Evolutionary conservation across 768 basidiomycete species (phyloP).

Genomic region (Lentinula detonsa): DNA sequence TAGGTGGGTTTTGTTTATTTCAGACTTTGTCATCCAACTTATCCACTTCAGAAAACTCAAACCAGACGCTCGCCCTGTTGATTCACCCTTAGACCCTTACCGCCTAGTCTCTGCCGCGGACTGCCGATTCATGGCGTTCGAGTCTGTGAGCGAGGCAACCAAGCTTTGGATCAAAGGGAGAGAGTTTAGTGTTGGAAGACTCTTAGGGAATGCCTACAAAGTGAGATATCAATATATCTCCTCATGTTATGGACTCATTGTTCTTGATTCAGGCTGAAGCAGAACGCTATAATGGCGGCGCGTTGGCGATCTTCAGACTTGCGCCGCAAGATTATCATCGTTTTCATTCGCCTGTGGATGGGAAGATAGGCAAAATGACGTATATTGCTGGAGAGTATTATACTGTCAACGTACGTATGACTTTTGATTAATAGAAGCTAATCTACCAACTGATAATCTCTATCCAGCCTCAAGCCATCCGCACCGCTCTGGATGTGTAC

Average conservation of each 20-base stretch:
- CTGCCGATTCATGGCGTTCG: conserved; percentile 94
- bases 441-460: neutral
- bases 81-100: conserved; percentile 64
- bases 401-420: conserved; percentile 77
- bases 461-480: conserved; percentile 84
- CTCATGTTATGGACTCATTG: neutral
- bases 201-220: conserved; percentile 73
- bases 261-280: conserved; percentile 42
- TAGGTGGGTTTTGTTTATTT: conserved; percentile 28
- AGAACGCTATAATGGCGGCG: conserved; percentile 72
- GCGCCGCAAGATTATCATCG: conserved; percentile 97
- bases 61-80: conserved; percentile 69
- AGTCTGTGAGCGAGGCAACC: conserved; percentile 80
- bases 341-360: conserved; percentile 86
- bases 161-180: conserved; percentile 95
- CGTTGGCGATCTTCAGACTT: conserved; percentile 83
- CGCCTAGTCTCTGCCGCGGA: conserved; percentile 89
- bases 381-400: conserved; percentile 91
- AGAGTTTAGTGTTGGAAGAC: conserved; percentile 75
- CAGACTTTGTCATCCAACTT: conserved; percentile 1
- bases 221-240: neutral
- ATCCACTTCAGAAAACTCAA: conserved; percentile 68
- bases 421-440: neutral
- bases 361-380: conserved; percentile 75
- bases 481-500: conserved; percentile 86